phyloP scores from a whole-genome alignment of 345 rosid genomes.

The rapeseed (Brassica napus) region DNA sequence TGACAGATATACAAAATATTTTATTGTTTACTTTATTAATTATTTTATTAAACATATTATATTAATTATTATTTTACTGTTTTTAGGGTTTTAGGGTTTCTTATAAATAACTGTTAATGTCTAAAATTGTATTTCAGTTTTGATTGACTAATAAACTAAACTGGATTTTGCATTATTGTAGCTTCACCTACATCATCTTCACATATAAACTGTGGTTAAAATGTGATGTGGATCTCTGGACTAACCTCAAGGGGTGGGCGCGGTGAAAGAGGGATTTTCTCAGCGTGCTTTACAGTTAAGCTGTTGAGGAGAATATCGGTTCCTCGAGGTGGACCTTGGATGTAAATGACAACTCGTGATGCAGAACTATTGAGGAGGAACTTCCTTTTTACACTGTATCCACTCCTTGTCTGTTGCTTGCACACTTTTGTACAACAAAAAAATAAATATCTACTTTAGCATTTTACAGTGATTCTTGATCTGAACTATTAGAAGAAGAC shows the following conservation, averaged over 20 bases:
- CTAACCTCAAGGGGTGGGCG: slow-evolving; percentile 71
- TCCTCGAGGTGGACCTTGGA: slow-evolving; percentile 93
- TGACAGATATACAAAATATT: too few relatives aligned
- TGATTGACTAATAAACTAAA: too few relatives aligned
- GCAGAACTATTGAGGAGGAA: slow-evolving; percentile 82
- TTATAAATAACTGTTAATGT: too few relatives aligned
- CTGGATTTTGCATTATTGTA: not conserved
- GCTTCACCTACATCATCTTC: not conserved
- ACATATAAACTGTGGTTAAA: not conserved
- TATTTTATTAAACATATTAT: too few relatives aligned
- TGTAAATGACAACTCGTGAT: slow-evolving; percentile 61
- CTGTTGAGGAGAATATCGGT: slow-evolving; percentile 77
- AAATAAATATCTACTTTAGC: slow-evolving; percentile 45
- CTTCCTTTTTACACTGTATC: slow-evolving; percentile 71
- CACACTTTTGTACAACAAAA: slow-evolving; percentile 44
- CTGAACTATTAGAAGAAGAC: slow-evolving; percentile 10
- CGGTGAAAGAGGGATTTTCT: slow-evolving; percentile 63
- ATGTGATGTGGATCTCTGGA: slow-evolving; percentile 12
- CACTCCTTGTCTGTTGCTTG: slow-evolving; percentile 86
- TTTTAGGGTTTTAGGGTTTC: too few relatives aligned
- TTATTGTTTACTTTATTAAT: not conserved
- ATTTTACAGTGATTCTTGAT: slow-evolving; percentile 56
- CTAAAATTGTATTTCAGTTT: too few relatives aligned
- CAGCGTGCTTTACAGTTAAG: slow-evolving; percentile 66
- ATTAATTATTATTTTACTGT: too few relatives aligned